Percentiles rank a stretch among this genome's conserved stretches.
Conservation (phyloP, 2,329 filamentous ascomycete species). For the Ascochyta koolunga region DNA sequence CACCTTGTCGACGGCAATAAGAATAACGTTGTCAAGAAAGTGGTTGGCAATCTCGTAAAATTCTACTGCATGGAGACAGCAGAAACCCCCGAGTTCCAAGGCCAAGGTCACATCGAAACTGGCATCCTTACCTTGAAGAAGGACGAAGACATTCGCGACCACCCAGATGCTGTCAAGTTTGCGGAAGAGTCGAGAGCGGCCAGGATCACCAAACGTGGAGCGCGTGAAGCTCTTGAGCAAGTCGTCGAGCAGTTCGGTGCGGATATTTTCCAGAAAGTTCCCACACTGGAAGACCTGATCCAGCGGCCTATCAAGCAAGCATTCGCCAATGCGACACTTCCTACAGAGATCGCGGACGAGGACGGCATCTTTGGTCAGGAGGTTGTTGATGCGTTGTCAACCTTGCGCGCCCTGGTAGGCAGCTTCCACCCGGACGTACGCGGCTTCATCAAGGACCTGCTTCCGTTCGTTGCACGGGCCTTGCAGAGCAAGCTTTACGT, state of each 20-base stretch:
- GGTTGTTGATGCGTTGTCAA: slow-evolving; percentile 91
- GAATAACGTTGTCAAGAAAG: slow-evolving; percentile 88
- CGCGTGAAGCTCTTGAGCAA: slow-evolving; percentile 92
- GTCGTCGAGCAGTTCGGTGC: slow-evolving; percentile 79
- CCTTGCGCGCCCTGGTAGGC: slow-evolving; percentile 90
- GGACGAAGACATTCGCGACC: slow-evolving; percentile 93
- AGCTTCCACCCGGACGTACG: slow-evolving; percentile 79
- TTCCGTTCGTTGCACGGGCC: slow-evolving; percentile 85
- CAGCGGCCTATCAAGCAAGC: slow-evolving; percentile 77
- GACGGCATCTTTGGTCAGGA: slow-evolving; percentile 83
- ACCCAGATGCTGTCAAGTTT: slow-evolving; percentile 87
- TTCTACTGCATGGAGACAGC: slow-evolving; percentile 98
- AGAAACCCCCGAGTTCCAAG: slow-evolving; percentile 92
- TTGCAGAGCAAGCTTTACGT: slow-evolving; percentile 88
- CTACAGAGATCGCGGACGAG: slow-evolving; percentile 73
- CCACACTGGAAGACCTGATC: slow-evolving; percentile 80
- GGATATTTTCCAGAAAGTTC: slow-evolving; percentile 79
- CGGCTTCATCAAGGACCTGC: slow-evolving; percentile 78
- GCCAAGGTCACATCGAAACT: slow-evolving; percentile 77
- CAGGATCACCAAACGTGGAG: slow-evolving; percentile 86
- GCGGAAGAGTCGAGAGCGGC: slow-evolving; percentile 88
- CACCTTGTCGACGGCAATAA: slow-evolving; percentile 82
- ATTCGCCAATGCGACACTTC: slow-evolving; percentile 71
- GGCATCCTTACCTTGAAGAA: slow-evolving; percentile 93
- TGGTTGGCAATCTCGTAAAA: slow-evolving; percentile 93